Evolutionary conservation across 331 rosid species (phyloP).

Genomic region (Spiraea crenata): DNA sequence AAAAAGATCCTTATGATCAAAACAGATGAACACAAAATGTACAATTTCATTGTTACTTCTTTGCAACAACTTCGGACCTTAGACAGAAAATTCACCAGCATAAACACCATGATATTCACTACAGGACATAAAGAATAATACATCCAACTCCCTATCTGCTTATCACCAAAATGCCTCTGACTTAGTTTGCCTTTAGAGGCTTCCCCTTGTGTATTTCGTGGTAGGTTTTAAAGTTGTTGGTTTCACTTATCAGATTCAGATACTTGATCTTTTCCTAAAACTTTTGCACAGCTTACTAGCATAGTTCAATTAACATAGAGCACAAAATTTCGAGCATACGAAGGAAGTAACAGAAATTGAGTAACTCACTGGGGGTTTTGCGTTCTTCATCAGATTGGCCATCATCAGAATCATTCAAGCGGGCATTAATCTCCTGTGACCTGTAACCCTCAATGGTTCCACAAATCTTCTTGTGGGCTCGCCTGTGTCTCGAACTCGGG

Average conservation of each 20-base stretch:
- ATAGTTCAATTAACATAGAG: neutral
- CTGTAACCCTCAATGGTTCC: slow-evolving; percentile 73
- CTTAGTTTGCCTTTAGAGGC: neutral
- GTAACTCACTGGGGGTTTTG: slow-evolving; percentile 44
- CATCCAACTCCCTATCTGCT: neutral
- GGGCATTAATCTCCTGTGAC: slow-evolving; percentile 32
- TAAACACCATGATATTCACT: slow-evolving; percentile 2
- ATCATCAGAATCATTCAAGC: slow-evolving; percentile 52
- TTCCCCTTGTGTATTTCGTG: neutral
- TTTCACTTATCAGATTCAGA: neutral
- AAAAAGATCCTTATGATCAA: neutral
- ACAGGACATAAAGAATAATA: neutral
- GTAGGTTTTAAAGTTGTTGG: neutral
- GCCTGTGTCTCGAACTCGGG: slow-evolving; percentile 80
- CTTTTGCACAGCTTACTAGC: neutral
- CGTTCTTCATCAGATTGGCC: slow-evolving; percentile 51
- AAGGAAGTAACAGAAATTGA: neutral
- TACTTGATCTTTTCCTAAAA: neutral
- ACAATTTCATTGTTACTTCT: slow-evolving; percentile 25
- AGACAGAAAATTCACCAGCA: slow-evolving; percentile 31
- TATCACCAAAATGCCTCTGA: neutral
- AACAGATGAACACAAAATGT: neutral
- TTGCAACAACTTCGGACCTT: slow-evolving; percentile 41
- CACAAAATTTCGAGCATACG: neutral
- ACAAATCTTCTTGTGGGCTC: slow-evolving; percentile 90